Evolutionary conservation across 2,329 filamentous ascomycete genomes (phyloP).

Genomic region (Fusarium anguioides): DNA sequence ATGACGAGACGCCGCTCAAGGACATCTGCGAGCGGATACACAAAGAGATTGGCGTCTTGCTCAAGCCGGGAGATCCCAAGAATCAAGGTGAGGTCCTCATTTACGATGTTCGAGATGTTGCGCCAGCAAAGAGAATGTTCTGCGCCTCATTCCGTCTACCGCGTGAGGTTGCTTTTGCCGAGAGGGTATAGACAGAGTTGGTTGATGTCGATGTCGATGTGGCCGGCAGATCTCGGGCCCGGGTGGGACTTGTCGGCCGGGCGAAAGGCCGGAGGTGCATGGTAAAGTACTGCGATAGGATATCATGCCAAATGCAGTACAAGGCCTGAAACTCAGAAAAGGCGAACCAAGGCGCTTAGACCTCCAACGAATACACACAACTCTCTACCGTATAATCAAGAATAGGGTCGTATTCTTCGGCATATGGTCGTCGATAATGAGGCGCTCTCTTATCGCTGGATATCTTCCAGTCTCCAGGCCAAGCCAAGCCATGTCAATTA

Average conservation of each 20-base stretch:
- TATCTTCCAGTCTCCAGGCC: constrained; percentile 12
- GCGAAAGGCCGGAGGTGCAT: constrained; percentile 25
- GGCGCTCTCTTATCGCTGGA: constrained; percentile 30
- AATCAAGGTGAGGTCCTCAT: constrained; percentile 64
- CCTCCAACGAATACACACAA: constrained; percentile 26
- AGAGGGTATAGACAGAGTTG: constrained; percentile 42
- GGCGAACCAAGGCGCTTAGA: constrained; percentile 12
- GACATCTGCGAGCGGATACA: constrained; percentile 58
- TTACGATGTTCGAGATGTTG: constrained; percentile 84
- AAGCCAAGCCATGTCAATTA: constrained; percentile 6
- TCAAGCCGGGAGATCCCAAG: constrained; percentile 59
- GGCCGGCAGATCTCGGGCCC: constrained; percentile 26
- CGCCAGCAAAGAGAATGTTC: constrained; percentile 95
- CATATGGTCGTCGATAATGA: constrained; percentile 15
- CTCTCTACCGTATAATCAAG: constrained; percentile 22
- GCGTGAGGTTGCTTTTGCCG: constrained; percentile 80
- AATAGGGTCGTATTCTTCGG: constrained; percentile 25
- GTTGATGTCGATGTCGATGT: constrained; percentile 10
- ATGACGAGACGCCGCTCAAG: constrained; percentile 73
- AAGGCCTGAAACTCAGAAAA: constrained; percentile 14
- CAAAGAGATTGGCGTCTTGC: constrained; percentile 54
- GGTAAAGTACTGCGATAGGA: constrained; percentile 11
- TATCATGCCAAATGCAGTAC: constrained; percentile 10
- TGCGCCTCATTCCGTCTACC: constrained; percentile 93
- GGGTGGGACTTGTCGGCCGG: constrained; percentile 14